Conservation (phyloP, 2,329 filamentous ascomycete species). For the Metarhizium rileyi region DNA sequence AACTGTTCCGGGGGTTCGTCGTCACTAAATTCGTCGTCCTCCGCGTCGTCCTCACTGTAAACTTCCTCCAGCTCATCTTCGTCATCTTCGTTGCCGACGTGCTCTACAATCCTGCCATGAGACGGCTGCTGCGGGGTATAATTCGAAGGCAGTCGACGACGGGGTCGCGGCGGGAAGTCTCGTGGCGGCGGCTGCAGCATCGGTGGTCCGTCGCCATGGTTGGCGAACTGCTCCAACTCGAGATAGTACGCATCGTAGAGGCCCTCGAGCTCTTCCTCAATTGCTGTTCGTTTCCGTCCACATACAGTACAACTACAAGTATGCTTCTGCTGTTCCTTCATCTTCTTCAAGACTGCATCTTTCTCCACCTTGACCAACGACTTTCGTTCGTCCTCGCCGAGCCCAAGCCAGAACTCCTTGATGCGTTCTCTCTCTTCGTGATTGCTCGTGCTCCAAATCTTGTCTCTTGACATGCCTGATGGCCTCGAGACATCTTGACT, state of each 20-base stretch:
- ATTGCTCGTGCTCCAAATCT: constrained; percentile 95
- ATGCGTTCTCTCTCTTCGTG: constrained; percentile 93
- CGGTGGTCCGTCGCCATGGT: constrained; percentile 62
- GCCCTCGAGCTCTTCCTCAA: constrained; percentile 95
- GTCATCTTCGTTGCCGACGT: constrained; percentile 47
- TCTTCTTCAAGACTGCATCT: constrained; percentile 93
- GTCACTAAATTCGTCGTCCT: constrained; percentile 53
- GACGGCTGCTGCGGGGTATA: constrained; percentile 61
- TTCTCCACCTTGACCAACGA: constrained; percentile 97
- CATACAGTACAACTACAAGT: constrained; percentile 98
- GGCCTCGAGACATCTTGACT: constrained; percentile 19
- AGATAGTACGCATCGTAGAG: constrained; percentile 98
- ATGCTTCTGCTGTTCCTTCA: constrained; percentile 99
- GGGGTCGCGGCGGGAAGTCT: constrained; percentile 50
- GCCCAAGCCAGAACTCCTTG: constrained; percentile 93
- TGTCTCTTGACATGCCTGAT: constrained; percentile 57
- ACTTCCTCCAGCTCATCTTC: constrained; percentile 44
- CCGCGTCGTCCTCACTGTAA: constrained; percentile 43
- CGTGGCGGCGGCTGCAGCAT: constrained; percentile 37
- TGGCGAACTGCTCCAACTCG: constrained; percentile 94
- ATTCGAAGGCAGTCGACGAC: constrained; percentile 47
- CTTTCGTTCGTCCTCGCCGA: constrained; percentile 90
- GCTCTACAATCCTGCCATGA: constrained; percentile 63
- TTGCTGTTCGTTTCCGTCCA: constrained; percentile 88
- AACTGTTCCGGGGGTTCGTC: constrained; percentile 61